A percentile compares a stretch with the other conserved stretches of the same genome.
phyloP scores from a whole-genome alignment of 768 basidiomycete genomes.

The Arthromyces matolae region DNA sequence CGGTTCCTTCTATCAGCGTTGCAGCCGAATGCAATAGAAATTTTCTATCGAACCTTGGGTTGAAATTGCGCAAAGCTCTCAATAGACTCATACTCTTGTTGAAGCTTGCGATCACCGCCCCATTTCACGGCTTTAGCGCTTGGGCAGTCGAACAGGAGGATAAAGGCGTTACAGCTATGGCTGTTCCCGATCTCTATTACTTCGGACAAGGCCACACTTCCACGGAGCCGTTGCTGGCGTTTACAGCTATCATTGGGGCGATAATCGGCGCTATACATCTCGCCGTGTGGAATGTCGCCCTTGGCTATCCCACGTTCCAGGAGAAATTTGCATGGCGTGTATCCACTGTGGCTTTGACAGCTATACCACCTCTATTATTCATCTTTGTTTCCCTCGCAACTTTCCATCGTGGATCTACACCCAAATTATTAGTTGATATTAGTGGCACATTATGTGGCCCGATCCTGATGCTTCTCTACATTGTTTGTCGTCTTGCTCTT shows the following conservation, averaged over 20 bases:
- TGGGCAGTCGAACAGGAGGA: neutral
- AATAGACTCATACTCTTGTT: neutral
- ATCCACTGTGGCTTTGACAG: slow-evolving; percentile 12
- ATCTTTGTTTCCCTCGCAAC: neutral
- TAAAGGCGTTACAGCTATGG: neutral
- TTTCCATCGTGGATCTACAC: neutral
- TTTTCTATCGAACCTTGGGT: neutral
- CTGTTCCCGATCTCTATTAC: neutral
- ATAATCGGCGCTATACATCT: neutral
- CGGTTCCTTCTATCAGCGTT: no score
- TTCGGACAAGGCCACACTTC: neutral
- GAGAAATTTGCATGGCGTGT: slow-evolving; percentile 21
- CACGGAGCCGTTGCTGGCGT: neutral
- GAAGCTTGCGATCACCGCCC: neutral
- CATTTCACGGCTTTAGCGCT: neutral
- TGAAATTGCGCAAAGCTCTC: neutral
- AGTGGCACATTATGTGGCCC: neutral
- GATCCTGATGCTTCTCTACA: neutral
- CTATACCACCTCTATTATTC: slow-evolving; percentile 6
- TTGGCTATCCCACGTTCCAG: slow-evolving; percentile 15
- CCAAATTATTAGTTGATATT: neutral
- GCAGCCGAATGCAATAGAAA: no score
- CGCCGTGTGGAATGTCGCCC: slow-evolving; percentile 12
- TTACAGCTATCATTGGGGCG: neutral
- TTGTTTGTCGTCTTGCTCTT: neutral